Percentiles rank a stretch among this genome's conserved stretches.
These are phyloP conservation scores for Psilocybe subaeruginosa DNA, from an alignment of 768 basidiomycete species.

Conservation along the genomic window DNA sequence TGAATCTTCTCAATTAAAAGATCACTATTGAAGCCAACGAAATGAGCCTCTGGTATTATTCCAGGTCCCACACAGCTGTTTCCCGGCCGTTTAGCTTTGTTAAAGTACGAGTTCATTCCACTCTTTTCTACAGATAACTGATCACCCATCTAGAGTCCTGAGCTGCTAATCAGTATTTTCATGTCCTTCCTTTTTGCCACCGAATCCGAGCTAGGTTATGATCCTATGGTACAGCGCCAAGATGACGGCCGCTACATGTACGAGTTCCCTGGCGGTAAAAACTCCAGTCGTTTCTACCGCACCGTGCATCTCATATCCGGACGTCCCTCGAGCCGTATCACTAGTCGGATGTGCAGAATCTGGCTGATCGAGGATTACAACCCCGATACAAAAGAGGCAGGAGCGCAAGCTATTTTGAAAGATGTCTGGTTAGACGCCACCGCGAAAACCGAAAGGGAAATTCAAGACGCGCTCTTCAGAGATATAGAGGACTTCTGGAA, in stretches of 20 bases:
- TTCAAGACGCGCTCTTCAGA: not conserved
- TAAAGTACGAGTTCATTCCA: not conserved
- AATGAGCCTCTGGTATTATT: not conserved
- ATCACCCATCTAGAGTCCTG: not conserved
- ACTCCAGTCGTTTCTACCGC: slow-evolving; percentile 9
- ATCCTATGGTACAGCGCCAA: slow-evolving; percentile 9
- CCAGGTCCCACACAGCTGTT: not conserved
- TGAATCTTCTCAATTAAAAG: not conserved
- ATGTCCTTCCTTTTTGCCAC: slow-evolving; percentile 4
- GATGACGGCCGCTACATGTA: slow-evolving; percentile 5
- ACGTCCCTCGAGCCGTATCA: slow-evolving; percentile 11
- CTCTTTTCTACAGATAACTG: too few relatives aligned
- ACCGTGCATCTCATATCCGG: slow-evolving; percentile 10
- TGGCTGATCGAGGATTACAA: not conserved
- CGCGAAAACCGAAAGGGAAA: slow-evolving; percentile 1
- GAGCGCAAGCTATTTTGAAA: not conserved
- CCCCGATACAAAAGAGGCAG: not conserved
- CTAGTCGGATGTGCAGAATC: not conserved
- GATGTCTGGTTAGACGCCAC: not conserved
- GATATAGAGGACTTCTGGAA: not conserved
- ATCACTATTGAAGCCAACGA: not conserved
- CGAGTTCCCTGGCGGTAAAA: slow-evolving; percentile 1
- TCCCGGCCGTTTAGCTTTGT: not conserved
- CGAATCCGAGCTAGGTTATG: not conserved
- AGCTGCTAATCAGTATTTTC: not conserved